A percentile compares a stretch with the other conserved stretches of the same genome.
Evolutionary conservation across 495 filamentous ascomycete species (phyloP).

Genomic region (Lophium mytilinum): DNA sequence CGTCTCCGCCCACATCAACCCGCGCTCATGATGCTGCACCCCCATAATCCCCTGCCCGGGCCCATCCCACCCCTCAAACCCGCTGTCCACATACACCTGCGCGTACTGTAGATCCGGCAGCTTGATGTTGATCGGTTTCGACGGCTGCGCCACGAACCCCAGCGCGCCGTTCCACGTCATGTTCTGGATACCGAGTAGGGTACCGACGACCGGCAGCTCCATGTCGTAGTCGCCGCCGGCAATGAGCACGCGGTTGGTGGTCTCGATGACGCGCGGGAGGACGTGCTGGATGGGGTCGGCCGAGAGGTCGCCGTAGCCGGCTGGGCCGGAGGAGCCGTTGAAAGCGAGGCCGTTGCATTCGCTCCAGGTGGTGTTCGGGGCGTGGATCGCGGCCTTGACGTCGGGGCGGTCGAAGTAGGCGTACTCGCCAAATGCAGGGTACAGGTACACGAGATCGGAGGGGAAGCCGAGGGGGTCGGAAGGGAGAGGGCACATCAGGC

Average conservation of each 20-base stretch:
- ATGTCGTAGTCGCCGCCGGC: conserved; percentile 24
- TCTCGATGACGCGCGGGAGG: conserved; percentile 24
- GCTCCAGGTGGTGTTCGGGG: conserved; percentile 23
- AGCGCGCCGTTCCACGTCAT: conserved; percentile 22
- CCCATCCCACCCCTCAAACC: conserved; percentile 4
- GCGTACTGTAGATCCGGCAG: conserved; percentile 24
- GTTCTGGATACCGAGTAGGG: conserved; percentile 26
- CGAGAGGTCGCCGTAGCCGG: conserved; percentile 22
- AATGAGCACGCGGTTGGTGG: conserved; percentile 27
- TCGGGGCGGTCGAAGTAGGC: conserved; percentile 25
- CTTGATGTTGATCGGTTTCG: conserved; percentile 14
- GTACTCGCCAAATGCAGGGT: conserved; percentile 4
- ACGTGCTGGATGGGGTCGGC: conserved; percentile 28
- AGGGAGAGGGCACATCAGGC: conserved; percentile 11
- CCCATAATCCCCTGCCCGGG: conserved; percentile 34
- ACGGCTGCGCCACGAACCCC: conserved; percentile 19
- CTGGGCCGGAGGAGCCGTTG: conserved; percentile 13
- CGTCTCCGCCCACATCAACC: conserved; percentile 31
- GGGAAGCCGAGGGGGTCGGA: conserved; percentile 17
- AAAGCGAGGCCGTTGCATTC: conserved; percentile 20
- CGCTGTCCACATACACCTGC: not conserved
- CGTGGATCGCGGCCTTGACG: conserved; percentile 23
- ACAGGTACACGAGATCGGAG: conserved; percentile 13
- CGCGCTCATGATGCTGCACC: conserved; percentile 31
- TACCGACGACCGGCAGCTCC: conserved; percentile 23